Evolutionary conservation across 163 green algal species (phyloP), one percentile per base, ranked within the genome.

Genomic region (Chloroidium sp.): DNA sequence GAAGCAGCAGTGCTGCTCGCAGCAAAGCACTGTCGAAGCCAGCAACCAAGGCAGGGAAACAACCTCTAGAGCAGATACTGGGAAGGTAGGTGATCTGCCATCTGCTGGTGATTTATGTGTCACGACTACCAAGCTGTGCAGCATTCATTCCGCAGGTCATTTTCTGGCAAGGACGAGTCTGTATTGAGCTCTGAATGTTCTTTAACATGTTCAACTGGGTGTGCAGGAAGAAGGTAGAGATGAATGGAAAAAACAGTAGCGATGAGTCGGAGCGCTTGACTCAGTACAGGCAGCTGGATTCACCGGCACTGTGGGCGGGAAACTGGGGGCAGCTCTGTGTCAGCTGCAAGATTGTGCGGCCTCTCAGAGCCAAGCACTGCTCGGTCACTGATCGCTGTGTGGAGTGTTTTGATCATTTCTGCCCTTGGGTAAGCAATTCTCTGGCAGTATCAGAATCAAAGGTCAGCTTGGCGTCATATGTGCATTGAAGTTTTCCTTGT

Each of bases 361-460:
- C 95, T 57, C 87, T 97, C 82, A 89, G 95, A 0, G 90, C 94
- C 58, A 99, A 99, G 89, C 95, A 99, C 89, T 97, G 93, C 89
- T 79, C 85, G 2, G 84, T 95, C 62, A 95, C 89, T 3, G 89
- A 96, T 62, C 91, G 94, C 67, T 99, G 95, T 86, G 91, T 99
- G 57, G 88, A 95, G 82, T 85, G 81, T 76, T 91, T 90, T 76
- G 85, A 89, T 78, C 84, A 91, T 76, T 90, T 85, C 81, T 91
- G 87, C 75, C 87, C 87, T 62, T 97, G 85, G 92, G 81, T 58
- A 69, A 4, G 14, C 10, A 72, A 36, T 36, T 36, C 64, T 72
- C 64, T 72, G 64, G 64, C 64, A 72, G 64, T 10, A 72, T 36
- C 36, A 36, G 36, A 36, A 36, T 36, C 36, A 36, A 36, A 36